phyloP scores from a whole-genome alignment of 2,329 filamentous ascomycete species.

The Neophaeococcomyces mojaviensis region DNA sequence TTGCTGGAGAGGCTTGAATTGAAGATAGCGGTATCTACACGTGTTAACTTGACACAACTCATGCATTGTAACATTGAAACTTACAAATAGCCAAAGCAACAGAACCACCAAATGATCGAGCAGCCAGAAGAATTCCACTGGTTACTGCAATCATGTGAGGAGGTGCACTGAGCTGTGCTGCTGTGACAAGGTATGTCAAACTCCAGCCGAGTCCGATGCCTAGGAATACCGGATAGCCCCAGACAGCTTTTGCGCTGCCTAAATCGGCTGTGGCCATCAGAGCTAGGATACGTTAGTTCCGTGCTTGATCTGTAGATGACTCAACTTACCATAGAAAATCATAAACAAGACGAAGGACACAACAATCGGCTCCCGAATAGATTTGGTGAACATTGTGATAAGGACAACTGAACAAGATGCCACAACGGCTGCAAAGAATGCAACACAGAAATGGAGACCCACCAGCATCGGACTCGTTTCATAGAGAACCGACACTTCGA shows the following conservation, averaged over 20 bases:
- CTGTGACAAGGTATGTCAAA: slow-evolving; percentile 10
- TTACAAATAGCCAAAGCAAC: slow-evolving; percentile 12
- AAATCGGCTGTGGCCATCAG: slow-evolving; percentile 11
- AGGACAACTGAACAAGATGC: neutral
- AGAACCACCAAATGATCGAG: slow-evolving; percentile 12
- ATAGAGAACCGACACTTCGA: slow-evolving; percentile 11
- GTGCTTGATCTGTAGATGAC: neutral
- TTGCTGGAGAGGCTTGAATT: slow-evolving; percentile 11
- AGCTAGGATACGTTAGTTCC: slow-evolving; percentile 5
- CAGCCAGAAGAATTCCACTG: slow-evolving; percentile 12
- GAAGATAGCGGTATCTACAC: slow-evolving; percentile 14
- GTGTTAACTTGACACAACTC: neutral
- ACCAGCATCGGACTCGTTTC: slow-evolving; percentile 5
- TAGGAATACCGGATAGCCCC: slow-evolving; percentile 12
- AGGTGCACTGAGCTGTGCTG: slow-evolving; percentile 13
- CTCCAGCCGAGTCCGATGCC: slow-evolving; percentile 10
- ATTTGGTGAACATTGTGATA: slow-evolving; percentile 5
- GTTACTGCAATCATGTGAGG: slow-evolving; percentile 13
- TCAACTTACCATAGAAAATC: slow-evolving; percentile 9
- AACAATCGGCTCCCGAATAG: slow-evolving; percentile 9
- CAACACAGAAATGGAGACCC: slow-evolving; percentile 10
- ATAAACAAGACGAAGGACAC: slow-evolving; percentile 10
- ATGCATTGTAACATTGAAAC: neutral
- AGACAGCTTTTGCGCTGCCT: slow-evolving; percentile 8
- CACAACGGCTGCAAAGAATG: slow-evolving; percentile 4